Evolutionary conservation across 78 protist species (phyloP).

Genomic region (Protostelium mycophagum): DNA sequence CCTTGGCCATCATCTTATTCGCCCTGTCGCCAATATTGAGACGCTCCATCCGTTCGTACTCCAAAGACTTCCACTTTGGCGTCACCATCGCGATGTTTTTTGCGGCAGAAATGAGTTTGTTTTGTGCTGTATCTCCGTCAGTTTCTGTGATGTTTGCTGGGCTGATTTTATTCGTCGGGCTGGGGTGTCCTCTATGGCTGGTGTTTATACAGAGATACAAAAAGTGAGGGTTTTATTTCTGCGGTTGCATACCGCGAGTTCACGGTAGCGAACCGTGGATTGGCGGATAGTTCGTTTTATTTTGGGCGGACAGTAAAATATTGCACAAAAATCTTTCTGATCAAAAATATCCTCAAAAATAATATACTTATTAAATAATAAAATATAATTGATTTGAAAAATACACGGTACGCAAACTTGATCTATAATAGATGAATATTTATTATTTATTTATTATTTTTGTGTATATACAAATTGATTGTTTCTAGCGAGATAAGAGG

Average conservation of each 20-base stretch:
- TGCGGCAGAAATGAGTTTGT: neutral
- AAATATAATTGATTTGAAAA: too few species aligned
- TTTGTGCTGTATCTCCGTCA: neutral
- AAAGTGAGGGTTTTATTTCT: too few species aligned
- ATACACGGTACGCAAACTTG: neutral
- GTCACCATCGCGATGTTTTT: conserved; percentile 21
- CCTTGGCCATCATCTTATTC: conserved; percentile 51
- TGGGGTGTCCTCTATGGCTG: conserved; percentile 58
- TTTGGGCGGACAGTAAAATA: too few species aligned
- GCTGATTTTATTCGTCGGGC: conserved; percentile 26
- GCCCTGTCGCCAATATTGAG: conserved; percentile 63
- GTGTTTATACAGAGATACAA: conserved; percentile 55
- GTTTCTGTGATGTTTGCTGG: conserved; percentile 23
- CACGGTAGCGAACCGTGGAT: too few species aligned
- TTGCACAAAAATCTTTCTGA: too few species aligned
- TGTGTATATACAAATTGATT: neutral
- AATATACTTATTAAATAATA: too few species aligned
- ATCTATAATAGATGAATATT: neutral
- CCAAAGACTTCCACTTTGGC: conserved; percentile 25
- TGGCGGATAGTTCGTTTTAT: too few species aligned
- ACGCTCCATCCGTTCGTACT: conserved; percentile 32
- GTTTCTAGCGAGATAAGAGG: conserved; percentile 41
- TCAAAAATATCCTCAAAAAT: too few species aligned
- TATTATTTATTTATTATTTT: neutral
- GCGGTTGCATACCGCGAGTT: too few species aligned